Evolutionary conservation across 192 early-diverging fungal species (phyloP).

Genomic region (Dispira simplex): DNA sequence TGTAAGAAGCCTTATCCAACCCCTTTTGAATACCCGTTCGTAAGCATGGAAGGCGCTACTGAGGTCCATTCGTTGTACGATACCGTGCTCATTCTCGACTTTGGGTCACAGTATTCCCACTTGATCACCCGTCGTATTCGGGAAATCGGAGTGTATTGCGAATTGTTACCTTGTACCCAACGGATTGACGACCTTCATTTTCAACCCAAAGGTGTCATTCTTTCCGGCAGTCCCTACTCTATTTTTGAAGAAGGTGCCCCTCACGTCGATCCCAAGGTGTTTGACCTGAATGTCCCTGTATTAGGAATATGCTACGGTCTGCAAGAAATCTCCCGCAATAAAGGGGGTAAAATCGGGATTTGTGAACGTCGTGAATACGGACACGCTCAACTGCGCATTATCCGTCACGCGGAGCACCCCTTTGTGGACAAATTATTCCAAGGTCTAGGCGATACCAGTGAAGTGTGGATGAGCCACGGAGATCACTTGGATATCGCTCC

Average conservation of each 20-base stretch:
- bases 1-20: no score
- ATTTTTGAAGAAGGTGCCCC: conserved; percentile 92
- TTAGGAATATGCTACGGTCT: conserved; percentile 99
- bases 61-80: conserved; percentile 77
- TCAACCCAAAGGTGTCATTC: conserved; percentile 89
- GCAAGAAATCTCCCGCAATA: conserved; percentile 86
- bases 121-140: conserved; percentile 91
- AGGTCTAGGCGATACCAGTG: conserved; percentile 35
- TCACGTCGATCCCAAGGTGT: conserved; percentile 83
- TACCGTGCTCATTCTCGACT: conserved; percentile 96
- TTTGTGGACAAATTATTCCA: conserved; percentile 50
- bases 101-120: conserved; percentile 98
- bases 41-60: conserved; percentile 18
- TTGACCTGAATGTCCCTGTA: conserved; percentile 75
- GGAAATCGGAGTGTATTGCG: conserved; percentile 97
- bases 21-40: no score
- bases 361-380: conserved; percentile 94
- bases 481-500: conserved; percentile 80
- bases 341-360: conserved; percentile 66
- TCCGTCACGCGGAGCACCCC: conserved; percentile 43
- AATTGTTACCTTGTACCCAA: conserved; percentile 92
- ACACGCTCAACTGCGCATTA: conserved; percentile 60
- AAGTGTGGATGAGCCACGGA: conserved; percentile 98
- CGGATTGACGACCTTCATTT: conserved; percentile 87
- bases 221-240: conserved; percentile 94